Percentiles rank a stretch among this genome's conserved stretches.
Conservation (phyloP, 202 grass and related monocot species). For the Hordeum pubiflorum region DNA sequence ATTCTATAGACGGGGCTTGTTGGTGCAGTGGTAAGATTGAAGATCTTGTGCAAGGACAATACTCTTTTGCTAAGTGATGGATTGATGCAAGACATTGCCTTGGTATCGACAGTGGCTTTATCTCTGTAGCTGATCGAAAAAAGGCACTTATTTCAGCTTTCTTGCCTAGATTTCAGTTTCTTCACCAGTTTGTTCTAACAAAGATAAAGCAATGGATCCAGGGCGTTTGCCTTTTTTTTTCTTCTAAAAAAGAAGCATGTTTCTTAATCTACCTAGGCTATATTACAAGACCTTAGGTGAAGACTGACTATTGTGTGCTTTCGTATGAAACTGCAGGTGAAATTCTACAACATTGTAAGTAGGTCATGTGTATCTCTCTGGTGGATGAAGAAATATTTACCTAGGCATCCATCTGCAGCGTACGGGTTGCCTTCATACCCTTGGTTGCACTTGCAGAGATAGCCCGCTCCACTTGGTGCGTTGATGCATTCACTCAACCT, state of each 20-base stretch:
- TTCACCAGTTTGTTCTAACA: background rate
- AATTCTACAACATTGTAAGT: background rate
- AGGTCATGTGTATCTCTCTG: too few relatives aligned
- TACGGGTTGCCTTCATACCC: slow-evolving; percentile 24
- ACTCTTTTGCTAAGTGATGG: background rate
- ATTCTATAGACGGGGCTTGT: background rate
- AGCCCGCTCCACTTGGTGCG: background rate
- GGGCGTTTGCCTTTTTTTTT: background rate
- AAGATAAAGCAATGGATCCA: background rate
- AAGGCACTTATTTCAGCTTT: background rate
- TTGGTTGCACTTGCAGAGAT: background rate
- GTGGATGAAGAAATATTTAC: background rate
- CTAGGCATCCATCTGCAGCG: background rate
- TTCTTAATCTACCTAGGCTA: background rate
- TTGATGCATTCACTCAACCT: background rate
- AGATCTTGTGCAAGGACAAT: background rate
- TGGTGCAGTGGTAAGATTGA: background rate
- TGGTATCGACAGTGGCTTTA: background rate
- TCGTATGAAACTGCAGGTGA: background rate
- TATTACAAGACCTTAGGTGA: background rate
- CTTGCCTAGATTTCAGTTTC: background rate
- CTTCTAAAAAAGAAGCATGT: background rate
- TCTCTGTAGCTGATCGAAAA: too few relatives aligned
- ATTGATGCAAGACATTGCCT: background rate
- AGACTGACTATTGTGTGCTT: background rate